Evolutionary conservation across 1,139 yeast genomes (phyloP).

Genomic region (Pichia sp.): DNA sequence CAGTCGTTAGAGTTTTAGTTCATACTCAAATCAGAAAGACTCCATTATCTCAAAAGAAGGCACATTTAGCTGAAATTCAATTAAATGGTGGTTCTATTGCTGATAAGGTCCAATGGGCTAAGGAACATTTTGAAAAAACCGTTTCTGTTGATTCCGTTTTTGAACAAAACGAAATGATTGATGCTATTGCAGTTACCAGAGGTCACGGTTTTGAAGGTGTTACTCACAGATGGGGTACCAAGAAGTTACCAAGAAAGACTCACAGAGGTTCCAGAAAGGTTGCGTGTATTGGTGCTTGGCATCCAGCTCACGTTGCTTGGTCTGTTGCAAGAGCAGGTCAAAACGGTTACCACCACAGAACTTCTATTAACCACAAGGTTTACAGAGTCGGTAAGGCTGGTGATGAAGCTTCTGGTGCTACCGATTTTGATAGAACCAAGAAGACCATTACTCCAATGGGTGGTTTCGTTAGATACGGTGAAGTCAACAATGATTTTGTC

Average conservation of each 20-base stretch:
- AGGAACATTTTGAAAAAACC: slow-evolving; percentile 98
- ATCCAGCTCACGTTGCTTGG: slow-evolving; percentile 99
- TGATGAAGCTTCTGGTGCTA: slow-evolving; percentile 91
- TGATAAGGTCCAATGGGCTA: slow-evolving; percentile 98
- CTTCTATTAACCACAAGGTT: slow-evolving; percentile 99
- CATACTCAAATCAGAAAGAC: slow-evolving; percentile 99
- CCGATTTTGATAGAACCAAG: slow-evolving; percentile 98
- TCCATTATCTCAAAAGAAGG: slow-evolving; percentile 98
- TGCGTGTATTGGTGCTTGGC: slow-evolving; percentile 99
- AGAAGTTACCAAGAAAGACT: slow-evolving; percentile 99
- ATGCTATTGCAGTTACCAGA: slow-evolving; percentile 98
- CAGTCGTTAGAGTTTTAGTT: slow-evolving; percentile 97
- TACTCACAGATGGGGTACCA: slow-evolving; percentile 99
- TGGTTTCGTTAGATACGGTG: slow-evolving; percentile 99
- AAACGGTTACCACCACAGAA: slow-evolving; percentile 99
- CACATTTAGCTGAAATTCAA: slow-evolving; percentile 99
- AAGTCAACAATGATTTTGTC: slow-evolving; percentile 93
- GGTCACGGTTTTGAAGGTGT: slow-evolving; percentile 99
- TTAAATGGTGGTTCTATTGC: slow-evolving; percentile 98
- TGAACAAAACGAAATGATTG: slow-evolving; percentile 98
- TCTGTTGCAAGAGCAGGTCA: slow-evolving; percentile 99
- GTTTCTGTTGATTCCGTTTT: slow-evolving; percentile 91
- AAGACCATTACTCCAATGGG: slow-evolving; percentile 99
- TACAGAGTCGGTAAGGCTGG: slow-evolving; percentile 98
- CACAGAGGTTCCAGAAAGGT: slow-evolving; percentile 99